These are phyloP conservation scores for Cantharellus cinnabarinus DNA, from an alignment of 768 basidiomycete species.

Conservation along the genomic window DNA sequence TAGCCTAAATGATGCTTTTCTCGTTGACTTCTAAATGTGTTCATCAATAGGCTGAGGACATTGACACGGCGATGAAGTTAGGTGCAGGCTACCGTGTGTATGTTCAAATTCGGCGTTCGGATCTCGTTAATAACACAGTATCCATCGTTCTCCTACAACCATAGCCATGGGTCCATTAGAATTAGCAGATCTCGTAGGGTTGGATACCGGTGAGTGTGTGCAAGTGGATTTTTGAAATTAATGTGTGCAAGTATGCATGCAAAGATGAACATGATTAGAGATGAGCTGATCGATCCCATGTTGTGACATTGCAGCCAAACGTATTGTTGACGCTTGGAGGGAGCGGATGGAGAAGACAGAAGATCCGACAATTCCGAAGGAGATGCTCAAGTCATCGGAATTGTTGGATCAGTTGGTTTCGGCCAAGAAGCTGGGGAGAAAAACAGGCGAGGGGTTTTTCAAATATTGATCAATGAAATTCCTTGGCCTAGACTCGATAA, in stretches of 20 bases:
- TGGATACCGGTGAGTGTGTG: conserved; percentile 14
- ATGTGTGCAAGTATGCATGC: background rate
- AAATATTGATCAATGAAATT: conserved; percentile 6
- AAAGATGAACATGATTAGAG: no score
- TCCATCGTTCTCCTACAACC: no score
- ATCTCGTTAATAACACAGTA: no score
- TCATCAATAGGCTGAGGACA: conserved; percentile 14
- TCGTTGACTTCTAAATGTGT: background rate
- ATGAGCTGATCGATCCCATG: no score
- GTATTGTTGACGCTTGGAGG: conserved; percentile 22
- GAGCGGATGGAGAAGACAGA: conserved; percentile 17
- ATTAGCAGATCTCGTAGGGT: conserved; percentile 21
- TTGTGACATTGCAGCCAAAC: conserved; percentile 1
- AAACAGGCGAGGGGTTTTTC: conserved; percentile 24
- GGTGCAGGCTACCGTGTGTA: conserved; percentile 17
- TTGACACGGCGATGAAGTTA: conserved; percentile 26
- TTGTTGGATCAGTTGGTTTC: conserved; percentile 19
- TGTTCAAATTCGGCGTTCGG: background rate
- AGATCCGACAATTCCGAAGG: conserved; percentile 13
- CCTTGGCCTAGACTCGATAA: background rate
- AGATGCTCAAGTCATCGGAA: conserved; percentile 16
- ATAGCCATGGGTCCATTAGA: conserved; percentile 18
- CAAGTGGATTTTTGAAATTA: background rate
- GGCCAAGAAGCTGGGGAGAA: conserved; percentile 21
- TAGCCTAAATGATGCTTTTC: background rate